Evolutionary conservation across 768 basidiomycete genomes (phyloP).

Genomic region (Boletus pseudo-olivaceus): DNA sequence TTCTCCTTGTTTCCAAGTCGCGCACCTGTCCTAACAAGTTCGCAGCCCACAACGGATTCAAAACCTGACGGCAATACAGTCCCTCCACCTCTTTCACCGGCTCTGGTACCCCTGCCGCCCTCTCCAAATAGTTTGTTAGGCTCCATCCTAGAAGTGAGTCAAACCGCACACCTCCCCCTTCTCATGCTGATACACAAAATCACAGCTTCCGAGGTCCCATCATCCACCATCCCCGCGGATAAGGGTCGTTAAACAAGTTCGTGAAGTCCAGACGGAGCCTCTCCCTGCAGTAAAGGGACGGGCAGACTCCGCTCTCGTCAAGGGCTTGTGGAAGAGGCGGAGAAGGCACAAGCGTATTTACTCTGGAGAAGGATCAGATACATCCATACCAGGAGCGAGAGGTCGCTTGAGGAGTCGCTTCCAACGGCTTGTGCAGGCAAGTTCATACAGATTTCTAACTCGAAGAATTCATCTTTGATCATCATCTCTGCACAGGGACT

Average conservation of each 20-base stretch:
- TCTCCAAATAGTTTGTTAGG: slow-evolving; percentile 16
- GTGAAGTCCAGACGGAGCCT: slow-evolving; percentile 8
- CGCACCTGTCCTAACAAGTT: background rate
- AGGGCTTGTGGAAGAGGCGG: slow-evolving; percentile 13
- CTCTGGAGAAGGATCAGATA: background rate
- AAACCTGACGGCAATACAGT: slow-evolving; percentile 1
- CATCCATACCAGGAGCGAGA: background rate
- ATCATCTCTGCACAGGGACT: slow-evolving; percentile 5
- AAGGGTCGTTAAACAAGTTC: background rate
- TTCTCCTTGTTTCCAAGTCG: background rate
- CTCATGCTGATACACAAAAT: background rate
- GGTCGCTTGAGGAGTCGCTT: slow-evolving; percentile 9
- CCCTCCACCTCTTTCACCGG: slow-evolving; percentile 8
- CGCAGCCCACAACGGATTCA: slow-evolving; percentile 6
- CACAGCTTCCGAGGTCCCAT: slow-evolving; percentile 16
- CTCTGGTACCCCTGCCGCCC: slow-evolving; percentile 22
- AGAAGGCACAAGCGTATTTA: background rate
- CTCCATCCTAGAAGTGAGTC: slow-evolving; percentile 20
- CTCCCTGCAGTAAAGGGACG: background rate
- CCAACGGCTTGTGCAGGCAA: slow-evolving; percentile 17
- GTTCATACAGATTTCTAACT: background rate
- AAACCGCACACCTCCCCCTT: background rate
- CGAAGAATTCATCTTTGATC: background rate
- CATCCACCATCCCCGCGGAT: slow-evolving; percentile 1
- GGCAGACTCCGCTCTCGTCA: background rate